Conservation (phyloP, 768 basidiomycete species). For the Lanmaoa pseudosensibilis region DNA sequence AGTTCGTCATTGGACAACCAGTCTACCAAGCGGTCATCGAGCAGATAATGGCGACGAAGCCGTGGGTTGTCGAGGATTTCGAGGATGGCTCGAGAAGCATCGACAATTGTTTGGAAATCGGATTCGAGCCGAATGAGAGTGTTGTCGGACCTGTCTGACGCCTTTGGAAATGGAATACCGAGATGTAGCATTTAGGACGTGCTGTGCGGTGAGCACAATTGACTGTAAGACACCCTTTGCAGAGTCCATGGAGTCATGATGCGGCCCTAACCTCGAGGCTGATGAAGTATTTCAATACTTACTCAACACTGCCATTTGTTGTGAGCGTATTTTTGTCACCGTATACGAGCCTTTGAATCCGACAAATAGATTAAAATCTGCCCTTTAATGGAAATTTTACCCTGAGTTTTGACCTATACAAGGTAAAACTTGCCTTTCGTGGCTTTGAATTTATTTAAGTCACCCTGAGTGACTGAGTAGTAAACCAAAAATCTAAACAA, state of each 20-base stretch:
- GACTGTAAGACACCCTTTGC: neutral
- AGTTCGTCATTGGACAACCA: neutral
- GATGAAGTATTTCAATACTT: too few species aligned
- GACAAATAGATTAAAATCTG: too few species aligned
- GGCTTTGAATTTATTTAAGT: too few species aligned
- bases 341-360: too few species aligned
- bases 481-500: too few species aligned
- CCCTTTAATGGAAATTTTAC: too few species aligned
- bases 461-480: too few species aligned
- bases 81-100: neutral
- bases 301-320: neutral
- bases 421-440: too few species aligned
- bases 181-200: neutral
- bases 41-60: neutral
- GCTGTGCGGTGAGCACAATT: neutral
- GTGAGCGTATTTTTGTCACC: too few species aligned
- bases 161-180: neutral
- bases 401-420: too few species aligned
- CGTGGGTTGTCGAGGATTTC: neutral
- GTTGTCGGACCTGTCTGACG: neutral
- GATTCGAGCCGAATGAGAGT: slow-evolving; percentile 1
- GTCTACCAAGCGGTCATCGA: neutral
- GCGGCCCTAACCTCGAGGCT: too few species aligned
- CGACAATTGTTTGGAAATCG: neutral
- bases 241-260: neutral